These are phyloP conservation scores for Saccharomyces hybrid DNA, from an alignment of 1,139 yeast species.

Conservation along the genomic window DNA sequence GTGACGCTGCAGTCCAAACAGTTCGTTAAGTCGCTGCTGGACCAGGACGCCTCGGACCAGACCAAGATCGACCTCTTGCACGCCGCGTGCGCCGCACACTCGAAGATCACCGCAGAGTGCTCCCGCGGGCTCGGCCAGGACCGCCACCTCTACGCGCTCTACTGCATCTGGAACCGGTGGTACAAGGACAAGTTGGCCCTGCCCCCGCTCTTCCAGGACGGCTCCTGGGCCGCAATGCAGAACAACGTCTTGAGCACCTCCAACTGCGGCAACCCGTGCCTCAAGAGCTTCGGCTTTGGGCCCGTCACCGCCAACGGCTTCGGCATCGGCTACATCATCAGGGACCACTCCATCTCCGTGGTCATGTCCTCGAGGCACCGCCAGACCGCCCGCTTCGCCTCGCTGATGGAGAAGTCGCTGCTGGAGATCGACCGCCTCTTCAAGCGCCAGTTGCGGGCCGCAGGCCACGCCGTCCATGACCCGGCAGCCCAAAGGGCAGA, in stretches of 20 bases:
- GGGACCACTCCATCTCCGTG: constrained; percentile 73
- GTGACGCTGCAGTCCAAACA: constrained; percentile 73
- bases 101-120: constrained; percentile 59
- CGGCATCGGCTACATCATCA: constrained; percentile 85
- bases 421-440: constrained; percentile 25
- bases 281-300: constrained; percentile 85
- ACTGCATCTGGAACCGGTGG: constrained; percentile 79
- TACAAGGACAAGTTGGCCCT: constrained; percentile 41
- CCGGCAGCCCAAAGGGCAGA: too few relatives aligned
- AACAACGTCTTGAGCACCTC: constrained; percentile 59
- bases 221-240: constrained; percentile 66
- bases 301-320: constrained; percentile 87
- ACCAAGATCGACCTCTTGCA: constrained; percentile 56
- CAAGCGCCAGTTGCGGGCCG: constrained; percentile 10
- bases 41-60: constrained; percentile 48
- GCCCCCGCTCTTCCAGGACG: constrained; percentile 66
- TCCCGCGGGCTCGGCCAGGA: constrained; percentile 81
- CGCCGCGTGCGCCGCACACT: constrained; percentile 64
- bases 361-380: constrained; percentile 88
- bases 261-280: constrained; percentile 78
- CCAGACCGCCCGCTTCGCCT: constrained; percentile 72
- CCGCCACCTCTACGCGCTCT: constrained; percentile 79
- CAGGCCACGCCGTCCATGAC: neutral
- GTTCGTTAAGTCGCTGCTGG: constrained; percentile 80
- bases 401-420: constrained; percentile 27